Evolutionary conservation across 148 eudicot species (phyloP), one percentile per base, ranked within the genome.

Genomic region (Hydrangea macrophylla): DNA sequence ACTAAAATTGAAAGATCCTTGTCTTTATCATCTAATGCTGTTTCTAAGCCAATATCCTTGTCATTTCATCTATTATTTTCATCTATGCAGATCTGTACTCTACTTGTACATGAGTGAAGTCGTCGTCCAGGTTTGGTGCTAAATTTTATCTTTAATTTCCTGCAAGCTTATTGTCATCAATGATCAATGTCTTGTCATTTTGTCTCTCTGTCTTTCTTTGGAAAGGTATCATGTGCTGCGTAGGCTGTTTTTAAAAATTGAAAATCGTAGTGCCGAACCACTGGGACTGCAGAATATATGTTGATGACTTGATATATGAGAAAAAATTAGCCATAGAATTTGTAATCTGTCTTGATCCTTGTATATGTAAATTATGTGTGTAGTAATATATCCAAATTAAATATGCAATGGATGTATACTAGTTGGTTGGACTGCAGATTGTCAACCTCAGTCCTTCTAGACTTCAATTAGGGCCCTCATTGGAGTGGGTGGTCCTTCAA

Each of bases 71-170:
- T n/a, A n/a, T n/a, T n/a, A n/a, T 37, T 50, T 73, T 62, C 58
- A 36, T 70, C 51, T 59, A 53, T 93, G 92, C 97, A 94, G 98
- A 75, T 86, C 80, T 68, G 79, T 81, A 57, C 70, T 88, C 54
- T 79, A 82, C 57, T 72, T 90, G 60, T 90, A 88, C 80, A 75
- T 82, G 62, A 87, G 97, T 72, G 98, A 94, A 71, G 89, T 90
- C 72, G 28, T 76, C 42, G 67, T 80, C 59, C 92, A 90, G 98
- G 98, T 94, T 72, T 63, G 84, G 55, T 67, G 53, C 58, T 33
- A n/a, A 60, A 50, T 64, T 42, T 50, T 18, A 35, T 22, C 28
- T 55, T 24, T 33, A 42, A 45, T 30, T 20, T 9, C 30, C 55
- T 44, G 15, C 6, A 27, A 20, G 56, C 61, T 25, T 48, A 18